phyloP scores from a whole-genome alignment of 73 alveolate species.

The Effrenium voratum region DNA sequence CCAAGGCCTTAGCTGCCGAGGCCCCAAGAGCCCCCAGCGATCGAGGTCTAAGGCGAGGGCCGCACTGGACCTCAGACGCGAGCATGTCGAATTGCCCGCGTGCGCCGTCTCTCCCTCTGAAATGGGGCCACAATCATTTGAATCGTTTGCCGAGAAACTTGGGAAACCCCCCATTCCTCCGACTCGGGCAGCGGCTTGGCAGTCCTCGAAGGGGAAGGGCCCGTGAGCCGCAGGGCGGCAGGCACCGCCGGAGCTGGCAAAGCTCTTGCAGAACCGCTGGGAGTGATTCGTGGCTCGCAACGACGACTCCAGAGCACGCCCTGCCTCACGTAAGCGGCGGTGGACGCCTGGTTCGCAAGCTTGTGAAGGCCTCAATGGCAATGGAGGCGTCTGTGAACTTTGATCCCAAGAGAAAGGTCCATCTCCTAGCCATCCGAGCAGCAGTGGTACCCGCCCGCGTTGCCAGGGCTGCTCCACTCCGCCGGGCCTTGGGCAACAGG shows the following conservation, averaged over 20 bases:
- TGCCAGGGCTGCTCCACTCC: neutral
- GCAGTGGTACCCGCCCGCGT: slow-evolving; percentile 38
- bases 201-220: slow-evolving; percentile 8
- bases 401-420: no score
- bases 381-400: no score
- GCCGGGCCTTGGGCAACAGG: slow-evolving; percentile 25
- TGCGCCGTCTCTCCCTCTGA: neutral
- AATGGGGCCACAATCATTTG: neutral
- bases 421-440: neutral
- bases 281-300: neutral
- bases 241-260: slow-evolving; percentile 58
- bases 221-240: slow-evolving; percentile 47
- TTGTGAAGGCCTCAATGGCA: slow-evolving; percentile 18
- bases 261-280: no score
- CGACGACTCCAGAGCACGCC: neutral
- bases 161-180: neutral
- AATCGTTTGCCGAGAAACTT: neutral
- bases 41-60: no score
- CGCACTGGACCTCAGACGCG: no score
- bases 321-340: neutral
- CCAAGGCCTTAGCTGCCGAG: no score
- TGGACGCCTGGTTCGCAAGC: slow-evolving; percentile 9
- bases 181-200: neutral
- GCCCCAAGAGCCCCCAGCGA: no score
- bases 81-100: neutral